Conservation (phyloP, 768 basidiomycete species). For the Rhodotorula graminis region DNA sequence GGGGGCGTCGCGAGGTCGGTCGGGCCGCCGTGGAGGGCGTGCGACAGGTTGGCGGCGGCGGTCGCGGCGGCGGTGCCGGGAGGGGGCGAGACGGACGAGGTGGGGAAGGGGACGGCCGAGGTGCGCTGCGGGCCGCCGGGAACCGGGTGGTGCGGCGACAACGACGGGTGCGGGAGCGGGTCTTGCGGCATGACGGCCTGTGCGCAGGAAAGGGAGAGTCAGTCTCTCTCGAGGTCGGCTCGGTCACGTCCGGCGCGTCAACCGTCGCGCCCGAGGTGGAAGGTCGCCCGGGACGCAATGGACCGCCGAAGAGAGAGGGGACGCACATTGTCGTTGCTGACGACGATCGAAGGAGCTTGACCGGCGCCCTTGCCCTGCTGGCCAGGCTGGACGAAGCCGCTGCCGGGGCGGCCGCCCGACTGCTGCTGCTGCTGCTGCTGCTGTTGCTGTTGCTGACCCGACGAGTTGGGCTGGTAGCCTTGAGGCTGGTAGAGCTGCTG, state of each 20-base stretch:
- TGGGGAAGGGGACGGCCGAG: constrained; percentile 33
- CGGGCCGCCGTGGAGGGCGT: not conserved
- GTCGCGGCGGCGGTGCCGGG: not conserved
- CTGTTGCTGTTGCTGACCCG: not conserved
- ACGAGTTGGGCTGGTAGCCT: not conserved
- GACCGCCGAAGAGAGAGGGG: too few species aligned
- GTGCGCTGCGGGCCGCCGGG: constrained; percentile 38
- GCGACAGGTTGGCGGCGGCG: constrained; percentile 1
- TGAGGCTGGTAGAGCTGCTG: constrained; percentile 1
- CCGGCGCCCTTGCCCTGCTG: constrained; percentile 9
- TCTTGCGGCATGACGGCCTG: constrained; percentile 49
- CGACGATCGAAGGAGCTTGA: constrained; percentile 31
- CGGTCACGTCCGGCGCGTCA: too few species aligned
- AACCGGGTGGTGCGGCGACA: constrained; percentile 45
- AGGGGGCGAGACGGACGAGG: constrained; percentile 18
- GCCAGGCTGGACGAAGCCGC: constrained; percentile 22
- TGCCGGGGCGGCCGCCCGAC: not conserved
- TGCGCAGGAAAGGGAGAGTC: not conserved
- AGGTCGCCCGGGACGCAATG: not conserved
- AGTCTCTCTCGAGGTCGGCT: not conserved
- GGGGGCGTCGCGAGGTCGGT: constrained; percentile 44
- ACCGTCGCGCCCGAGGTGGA: too few species aligned
- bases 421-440: not conserved
- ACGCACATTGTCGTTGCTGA: constrained; percentile 33
- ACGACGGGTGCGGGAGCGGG: constrained; percentile 49